These are phyloP conservation scores for Malus fusca DNA, from an alignment of 306 rosid genomes.

Conservation along the genomic window DNA sequence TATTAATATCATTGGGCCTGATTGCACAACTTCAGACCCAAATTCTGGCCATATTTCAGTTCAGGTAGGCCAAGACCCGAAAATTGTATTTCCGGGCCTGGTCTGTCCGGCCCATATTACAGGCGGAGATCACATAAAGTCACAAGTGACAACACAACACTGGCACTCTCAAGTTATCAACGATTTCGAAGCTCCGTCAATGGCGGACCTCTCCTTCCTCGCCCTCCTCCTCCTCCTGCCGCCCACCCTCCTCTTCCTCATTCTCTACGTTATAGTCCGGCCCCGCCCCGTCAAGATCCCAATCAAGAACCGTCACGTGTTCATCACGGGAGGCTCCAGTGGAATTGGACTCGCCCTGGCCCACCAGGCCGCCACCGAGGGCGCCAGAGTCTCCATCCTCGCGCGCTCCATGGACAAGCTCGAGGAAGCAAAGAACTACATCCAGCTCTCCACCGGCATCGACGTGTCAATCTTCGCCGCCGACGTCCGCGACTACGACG, in stretches of 20 bases:
- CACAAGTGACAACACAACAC: background rate
- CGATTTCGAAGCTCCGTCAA: conserved; percentile 9
- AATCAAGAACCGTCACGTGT: conserved; percentile 77
- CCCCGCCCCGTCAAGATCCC: conserved; percentile 65
- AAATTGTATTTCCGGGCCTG: background rate
- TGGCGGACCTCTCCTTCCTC: conserved; percentile 51
- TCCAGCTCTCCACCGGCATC: conserved; percentile 64
- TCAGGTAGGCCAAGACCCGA: background rate
- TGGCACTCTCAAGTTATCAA: background rate
- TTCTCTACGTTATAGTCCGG: conserved; percentile 53
- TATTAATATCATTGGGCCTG: background rate
- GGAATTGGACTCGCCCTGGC: conserved; percentile 95
- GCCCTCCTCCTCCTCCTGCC: conserved; percentile 40
- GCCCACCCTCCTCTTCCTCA: conserved; percentile 27
- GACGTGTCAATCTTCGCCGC: conserved; percentile 56
- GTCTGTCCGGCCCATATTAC: background rate
- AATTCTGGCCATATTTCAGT: background rate
- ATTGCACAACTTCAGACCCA: background rate
- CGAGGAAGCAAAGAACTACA: conserved; percentile 50
- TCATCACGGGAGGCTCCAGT: conserved; percentile 94
- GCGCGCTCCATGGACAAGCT: conserved; percentile 63
- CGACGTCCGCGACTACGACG: conserved; percentile 70
- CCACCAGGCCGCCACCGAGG: conserved; percentile 68
- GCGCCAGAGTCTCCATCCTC: conserved; percentile 80
- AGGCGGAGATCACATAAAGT: background rate